Evolutionary conservation across 2,329 filamentous ascomycete species (phyloP), one percentile per base, ranked within the genome.

Genomic region (Dendryphion nanum): DNA sequence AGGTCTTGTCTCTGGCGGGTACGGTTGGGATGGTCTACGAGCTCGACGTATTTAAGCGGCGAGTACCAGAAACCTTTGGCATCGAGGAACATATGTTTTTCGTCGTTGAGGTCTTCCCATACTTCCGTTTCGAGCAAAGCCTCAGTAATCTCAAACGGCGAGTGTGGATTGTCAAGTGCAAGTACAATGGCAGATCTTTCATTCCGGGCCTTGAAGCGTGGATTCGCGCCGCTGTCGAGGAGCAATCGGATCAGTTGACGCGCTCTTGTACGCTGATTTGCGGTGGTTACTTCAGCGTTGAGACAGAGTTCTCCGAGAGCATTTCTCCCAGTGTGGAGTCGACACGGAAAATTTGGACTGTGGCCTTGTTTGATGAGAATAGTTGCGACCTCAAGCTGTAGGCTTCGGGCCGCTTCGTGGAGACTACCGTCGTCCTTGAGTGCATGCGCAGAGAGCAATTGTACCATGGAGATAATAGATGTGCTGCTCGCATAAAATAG

Each of bases 281-380:
- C 64, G 3, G 66, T 68, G 0, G 59, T 61, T 38, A 74, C 68
- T 1, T 76, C 73, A 0, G 76, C 76, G 38, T 76, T 75, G 5
- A 80, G 64, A 42, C 81, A 85, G 3, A 85, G 63, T 44, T 86
- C 82, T 0, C 76, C 81, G 0, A 86, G 66, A 0, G 81, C 80
- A 41, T 75, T 82, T 30, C 82, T 74, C 0, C 82, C 82, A 13
- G 72, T 73, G 47, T 85, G 81, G 1, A 81, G 64, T 3, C 76
- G 72, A 36, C 78, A 83, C 0, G 82, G 81, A 38, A 83, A 85
- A 51, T 85, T 81, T 0, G 79, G 71, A 13, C 83, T 77, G 42
- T 85, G 82, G 2, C 75, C 77, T 44, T 76, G 67, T 31, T 81
- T 68, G 4, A 84, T 62, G 2, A 86, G 67, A 2, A 80, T 66